Percentiles rank a stretch among this genome's conserved stretches.
phyloP scores from a whole-genome alignment of 768 basidiomycete species.

The Podaxis mareebaensis region DNA sequence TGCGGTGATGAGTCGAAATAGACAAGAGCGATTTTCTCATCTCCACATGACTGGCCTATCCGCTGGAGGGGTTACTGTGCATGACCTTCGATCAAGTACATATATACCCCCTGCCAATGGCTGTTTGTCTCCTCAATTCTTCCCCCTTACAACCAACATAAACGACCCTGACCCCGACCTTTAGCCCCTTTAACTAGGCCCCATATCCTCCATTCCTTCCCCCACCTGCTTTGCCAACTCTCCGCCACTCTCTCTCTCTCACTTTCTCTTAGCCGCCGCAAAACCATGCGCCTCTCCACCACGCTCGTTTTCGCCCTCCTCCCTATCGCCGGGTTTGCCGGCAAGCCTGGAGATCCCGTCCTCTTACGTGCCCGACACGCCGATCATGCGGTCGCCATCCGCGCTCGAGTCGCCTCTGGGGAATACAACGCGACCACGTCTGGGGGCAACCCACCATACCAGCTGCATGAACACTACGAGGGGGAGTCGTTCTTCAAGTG shows the following conservation, averaged over 20 bases:
- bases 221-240: background rate
- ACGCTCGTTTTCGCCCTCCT: conserved; percentile 13
- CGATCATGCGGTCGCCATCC: background rate
- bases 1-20: too few relatives aligned
- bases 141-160: background rate
- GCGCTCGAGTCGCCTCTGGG: background rate
- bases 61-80: background rate
- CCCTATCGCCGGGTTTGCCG: conserved; percentile 8
- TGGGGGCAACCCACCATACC: conserved; percentile 21
- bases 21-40: background rate
- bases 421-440: background rate
- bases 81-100: background rate
- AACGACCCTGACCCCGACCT: background rate
- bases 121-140: background rate
- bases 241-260: background rate
- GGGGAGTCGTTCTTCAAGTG: conserved; percentile 65
- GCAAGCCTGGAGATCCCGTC: conserved; percentile 4
- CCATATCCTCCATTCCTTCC: background rate
- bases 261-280: background rate
- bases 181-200: background rate
- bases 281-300: conserved; percentile 8
- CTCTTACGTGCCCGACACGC: background rate
- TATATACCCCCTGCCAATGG: background rate
- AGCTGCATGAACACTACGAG: conserved; percentile 35
- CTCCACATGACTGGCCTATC: background rate